Evolutionary conservation across 352 stramenopile species (phyloP).

Genomic region (Globisporangium uncinulatum): DNA sequence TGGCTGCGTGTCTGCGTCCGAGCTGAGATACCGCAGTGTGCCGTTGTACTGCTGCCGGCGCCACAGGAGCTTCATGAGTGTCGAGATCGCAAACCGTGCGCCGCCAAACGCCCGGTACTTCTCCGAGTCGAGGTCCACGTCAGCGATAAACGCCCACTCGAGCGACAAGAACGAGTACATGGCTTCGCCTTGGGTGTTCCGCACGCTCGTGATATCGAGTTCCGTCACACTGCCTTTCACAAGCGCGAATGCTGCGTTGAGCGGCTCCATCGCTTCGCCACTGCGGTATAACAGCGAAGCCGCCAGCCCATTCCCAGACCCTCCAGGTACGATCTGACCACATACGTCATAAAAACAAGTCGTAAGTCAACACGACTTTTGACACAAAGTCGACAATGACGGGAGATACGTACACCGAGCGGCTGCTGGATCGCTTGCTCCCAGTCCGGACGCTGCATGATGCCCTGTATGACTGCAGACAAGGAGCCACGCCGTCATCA

Average conservation of each 20-base stretch:
- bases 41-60: constrained; percentile 29
- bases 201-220: constrained; percentile 46
- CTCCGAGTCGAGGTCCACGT: constrained; percentile 77
- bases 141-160: constrained; percentile 80
- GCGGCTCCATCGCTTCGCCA: constrained; percentile 35
- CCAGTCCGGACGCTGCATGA: constrained; percentile 63
- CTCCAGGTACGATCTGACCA: constrained; percentile 35
- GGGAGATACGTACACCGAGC: constrained; percentile 28
- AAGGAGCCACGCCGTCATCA: background rate
- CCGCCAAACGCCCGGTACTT: constrained; percentile 47
- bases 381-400: background rate
- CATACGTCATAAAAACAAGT: background rate
- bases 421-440: constrained; percentile 45
- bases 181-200: constrained; percentile 35
- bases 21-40: constrained; percentile 31
- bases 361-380: no score
- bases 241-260: constrained; percentile 63
- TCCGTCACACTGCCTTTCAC: constrained; percentile 56
- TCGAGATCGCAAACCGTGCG: constrained; percentile 44
- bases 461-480: constrained; percentile 57
- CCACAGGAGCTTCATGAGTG: constrained; percentile 36
- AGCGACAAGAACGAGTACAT: constrained; percentile 80
- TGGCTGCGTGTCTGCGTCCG: constrained; percentile 19
- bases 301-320: constrained; percentile 64
- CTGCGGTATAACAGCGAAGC: constrained; percentile 42